phyloP scores from a whole-genome alignment of 306 rosid genomes.

The Citrullus amarus region DNA sequence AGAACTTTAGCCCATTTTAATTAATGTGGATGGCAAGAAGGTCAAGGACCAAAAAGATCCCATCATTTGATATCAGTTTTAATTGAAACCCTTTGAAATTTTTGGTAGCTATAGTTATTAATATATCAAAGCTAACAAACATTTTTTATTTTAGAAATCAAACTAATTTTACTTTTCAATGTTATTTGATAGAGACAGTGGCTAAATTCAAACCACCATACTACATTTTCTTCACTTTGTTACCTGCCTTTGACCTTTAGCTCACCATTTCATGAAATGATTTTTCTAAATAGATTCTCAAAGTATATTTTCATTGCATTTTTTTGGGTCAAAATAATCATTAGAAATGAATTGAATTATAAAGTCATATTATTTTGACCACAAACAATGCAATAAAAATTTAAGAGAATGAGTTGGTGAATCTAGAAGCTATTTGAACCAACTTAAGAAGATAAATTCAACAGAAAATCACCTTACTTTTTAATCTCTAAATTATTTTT shows the following conservation, averaged over 20 bases:
- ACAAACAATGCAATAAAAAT: not conserved
- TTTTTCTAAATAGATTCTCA: not conserved
- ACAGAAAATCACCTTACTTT: too few relatives aligned
- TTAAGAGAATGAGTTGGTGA: not conserved
- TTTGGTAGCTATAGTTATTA: not conserved
- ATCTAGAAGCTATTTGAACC: not conserved
- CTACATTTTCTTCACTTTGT: not conserved
- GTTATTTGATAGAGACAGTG: not conserved
- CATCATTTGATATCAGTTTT: not conserved
- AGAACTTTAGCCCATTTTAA: not conserved
- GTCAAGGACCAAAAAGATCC: not conserved
- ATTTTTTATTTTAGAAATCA: not conserved
- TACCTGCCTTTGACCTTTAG: slow-evolving; percentile 2
- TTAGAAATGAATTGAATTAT: not conserved
- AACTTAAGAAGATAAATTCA: not conserved
- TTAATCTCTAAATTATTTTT: too few relatives aligned
- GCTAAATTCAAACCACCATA: not conserved
- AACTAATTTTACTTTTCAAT: not conserved
- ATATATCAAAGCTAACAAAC: too few relatives aligned
- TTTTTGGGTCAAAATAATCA: not conserved
- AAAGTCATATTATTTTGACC: too few relatives aligned
- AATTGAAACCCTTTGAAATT: not conserved
- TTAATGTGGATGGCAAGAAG: not conserved
- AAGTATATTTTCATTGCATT: not conserved
- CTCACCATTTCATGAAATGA: not conserved